Conservation (phyloP, 176 grass and related monocot species). For the Hordeum vulgare region MorexV3_pseudomolecules_assembly NC_058518.1:496353353-496353852, state of each 20-base stretch:
- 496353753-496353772: not conserved
- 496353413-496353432: not conserved
- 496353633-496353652: not conserved
- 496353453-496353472: not conserved
- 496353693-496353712: not conserved
- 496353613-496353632: not conserved
- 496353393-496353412: not conserved
- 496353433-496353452: not conserved
- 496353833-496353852: not conserved
- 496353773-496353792: not conserved
- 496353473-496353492: no score
- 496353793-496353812: not conserved
- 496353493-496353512: not conserved
- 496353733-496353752: not conserved
- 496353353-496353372: constrained; percentile 10
- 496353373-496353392: not conserved
- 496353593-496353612: not conserved
- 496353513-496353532: not conserved
- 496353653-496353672: not conserved
- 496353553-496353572: not conserved
- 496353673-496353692: not conserved
- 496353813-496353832: not conserved
- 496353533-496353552: not conserved
- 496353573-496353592: not conserved
- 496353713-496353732: not conserved